Percentiles rank a stretch among this genome's conserved stretches.
Conservation (phyloP, 2,329 filamentous ascomycete species). For the Sarocladiaceae sp. region DNA sequence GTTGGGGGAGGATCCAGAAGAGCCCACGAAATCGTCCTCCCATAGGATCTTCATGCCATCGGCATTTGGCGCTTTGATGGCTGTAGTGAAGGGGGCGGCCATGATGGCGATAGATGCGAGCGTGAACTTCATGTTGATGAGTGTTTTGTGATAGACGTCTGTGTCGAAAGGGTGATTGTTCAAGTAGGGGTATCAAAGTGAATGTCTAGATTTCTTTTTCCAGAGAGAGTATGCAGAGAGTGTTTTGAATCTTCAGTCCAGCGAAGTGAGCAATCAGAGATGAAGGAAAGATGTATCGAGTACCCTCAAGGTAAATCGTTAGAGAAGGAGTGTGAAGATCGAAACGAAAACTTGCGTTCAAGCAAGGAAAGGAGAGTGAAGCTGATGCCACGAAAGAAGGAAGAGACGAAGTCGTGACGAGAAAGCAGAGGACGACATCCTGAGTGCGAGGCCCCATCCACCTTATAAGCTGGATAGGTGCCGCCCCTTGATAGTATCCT, state of each 20-base stretch:
- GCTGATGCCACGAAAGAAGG: conserved; percentile 1
- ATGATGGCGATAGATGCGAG: conserved; percentile 14
- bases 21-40: conserved; percentile 38
- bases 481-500: background rate
- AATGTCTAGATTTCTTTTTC: background rate
- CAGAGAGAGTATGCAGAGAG: background rate
- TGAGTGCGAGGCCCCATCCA: background rate
- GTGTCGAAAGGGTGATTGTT: background rate
- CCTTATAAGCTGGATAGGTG: background rate
- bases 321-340: background rate
- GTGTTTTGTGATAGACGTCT: background rate
- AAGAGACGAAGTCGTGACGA: background rate
- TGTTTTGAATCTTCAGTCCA: conserved; percentile 3
- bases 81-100: conserved; percentile 21
- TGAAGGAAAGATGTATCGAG: background rate
- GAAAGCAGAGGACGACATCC: background rate
- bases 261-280: background rate
- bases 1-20: conserved; percentile 30
- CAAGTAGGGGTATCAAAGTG: conserved; percentile 7
- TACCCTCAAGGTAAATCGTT: conserved; percentile 1
- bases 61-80: conserved; percentile 31
- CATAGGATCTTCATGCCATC: conserved; percentile 36
- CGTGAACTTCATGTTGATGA: conserved; percentile 20
- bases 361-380: background rate
- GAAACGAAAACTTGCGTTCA: background rate